These are phyloP conservation scores for Taiozyma onychis DNA, from an alignment of 1,139 yeast genomes.

Conservation along the genomic window DNA sequence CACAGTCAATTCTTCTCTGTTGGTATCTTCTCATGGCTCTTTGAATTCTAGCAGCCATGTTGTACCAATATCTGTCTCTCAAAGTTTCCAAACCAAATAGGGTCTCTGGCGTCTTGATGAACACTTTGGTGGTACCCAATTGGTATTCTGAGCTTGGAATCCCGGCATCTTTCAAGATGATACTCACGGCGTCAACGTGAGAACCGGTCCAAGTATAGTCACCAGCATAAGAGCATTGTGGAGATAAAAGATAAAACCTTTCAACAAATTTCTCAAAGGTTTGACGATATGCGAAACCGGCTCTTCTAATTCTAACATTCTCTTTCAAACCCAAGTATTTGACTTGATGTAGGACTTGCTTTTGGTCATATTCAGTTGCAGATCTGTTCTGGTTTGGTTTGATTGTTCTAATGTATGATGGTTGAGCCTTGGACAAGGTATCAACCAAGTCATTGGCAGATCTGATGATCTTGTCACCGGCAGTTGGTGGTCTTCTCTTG, in stretches of 20 bases:
- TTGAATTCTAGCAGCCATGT: conserved; percentile 96
- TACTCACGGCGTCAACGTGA: conserved; percentile 70
- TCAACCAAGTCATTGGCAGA: conserved; percentile 90
- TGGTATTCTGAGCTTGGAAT: conserved; percentile 83
- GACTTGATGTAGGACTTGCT: conserved; percentile 91
- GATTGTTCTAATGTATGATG: conserved; percentile 95
- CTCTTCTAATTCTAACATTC: conserved; percentile 95
- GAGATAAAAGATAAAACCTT: conserved; percentile 82
- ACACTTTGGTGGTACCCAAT: conserved; percentile 90
- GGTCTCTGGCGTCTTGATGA: conserved; percentile 96
- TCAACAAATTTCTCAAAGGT: conserved; percentile 97
- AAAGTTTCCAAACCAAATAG: conserved; percentile 91
- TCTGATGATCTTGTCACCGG: conserved; percentile 88
- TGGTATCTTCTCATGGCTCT: conserved; percentile 91
- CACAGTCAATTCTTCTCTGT: conserved; percentile 82
- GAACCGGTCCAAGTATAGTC: conserved; percentile 96
- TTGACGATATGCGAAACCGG: conserved; percentile 98
- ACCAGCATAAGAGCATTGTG: conserved; percentile 95
- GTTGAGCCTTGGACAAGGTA: conserved; percentile 83
- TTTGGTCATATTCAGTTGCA: conserved; percentile 83
- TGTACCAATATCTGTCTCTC: conserved; percentile 98
- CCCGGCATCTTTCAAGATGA: conserved; percentile 73
- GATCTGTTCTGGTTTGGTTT: conserved; percentile 94
- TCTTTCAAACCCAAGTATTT: conserved; percentile 95
- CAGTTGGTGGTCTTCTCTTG: conserved; percentile 91